Percentiles rank a stretch among this genome's conserved stretches.
phyloP scores from a whole-genome alignment of 352 stramenopile species.

The Globisporangium apiculatum region DNA sequence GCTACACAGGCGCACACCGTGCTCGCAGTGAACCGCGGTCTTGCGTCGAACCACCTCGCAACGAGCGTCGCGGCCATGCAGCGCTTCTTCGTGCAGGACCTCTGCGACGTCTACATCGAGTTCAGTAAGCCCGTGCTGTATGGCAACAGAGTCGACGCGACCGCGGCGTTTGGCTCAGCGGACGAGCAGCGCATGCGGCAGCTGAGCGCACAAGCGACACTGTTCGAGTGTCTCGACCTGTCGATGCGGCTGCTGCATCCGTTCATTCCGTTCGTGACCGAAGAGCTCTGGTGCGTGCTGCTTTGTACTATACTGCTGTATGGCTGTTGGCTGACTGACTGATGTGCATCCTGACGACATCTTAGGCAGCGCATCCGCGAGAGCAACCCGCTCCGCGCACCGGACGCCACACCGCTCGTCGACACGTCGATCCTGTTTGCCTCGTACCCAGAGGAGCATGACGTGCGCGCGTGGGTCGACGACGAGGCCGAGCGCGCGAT shows the following conservation, averaged over 20 bases:
- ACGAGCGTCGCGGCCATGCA: slow-evolving; percentile 62
- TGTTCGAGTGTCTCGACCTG: slow-evolving; percentile 93
- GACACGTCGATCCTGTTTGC: slow-evolving; percentile 63
- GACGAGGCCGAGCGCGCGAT: slow-evolving; percentile 84
- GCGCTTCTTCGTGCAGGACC: slow-evolving; percentile 80
- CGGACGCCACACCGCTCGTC: not conserved
- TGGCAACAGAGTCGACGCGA: slow-evolving; percentile 41
- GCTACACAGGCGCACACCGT: slow-evolving; percentile 44
- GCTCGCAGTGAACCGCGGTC: slow-evolving; percentile 47
- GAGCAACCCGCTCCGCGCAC: slow-evolving; percentile 28
- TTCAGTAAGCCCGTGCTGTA: slow-evolving; percentile 83
- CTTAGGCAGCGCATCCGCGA: slow-evolving; percentile 52
- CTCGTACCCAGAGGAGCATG: slow-evolving; percentile 80
- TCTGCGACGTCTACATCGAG: slow-evolving; percentile 88
- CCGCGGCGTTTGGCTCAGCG: slow-evolving; percentile 22
- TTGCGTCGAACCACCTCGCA: slow-evolving; percentile 64
- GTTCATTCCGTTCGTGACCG: slow-evolving; percentile 99
- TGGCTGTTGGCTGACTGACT: not conserved
- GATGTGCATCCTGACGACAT: not conserved
- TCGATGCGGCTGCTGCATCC: slow-evolving; percentile 96
- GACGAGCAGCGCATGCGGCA: slow-evolving; percentile 56
- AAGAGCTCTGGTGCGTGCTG: slow-evolving; percentile 95
- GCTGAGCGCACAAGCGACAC: slow-evolving; percentile 86
- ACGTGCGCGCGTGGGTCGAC: slow-evolving; percentile 76
- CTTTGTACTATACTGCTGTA: not conserved